Conservation (phyloP, 352 stramenopile genomes). For the Pythium aristosporum region DNA sequence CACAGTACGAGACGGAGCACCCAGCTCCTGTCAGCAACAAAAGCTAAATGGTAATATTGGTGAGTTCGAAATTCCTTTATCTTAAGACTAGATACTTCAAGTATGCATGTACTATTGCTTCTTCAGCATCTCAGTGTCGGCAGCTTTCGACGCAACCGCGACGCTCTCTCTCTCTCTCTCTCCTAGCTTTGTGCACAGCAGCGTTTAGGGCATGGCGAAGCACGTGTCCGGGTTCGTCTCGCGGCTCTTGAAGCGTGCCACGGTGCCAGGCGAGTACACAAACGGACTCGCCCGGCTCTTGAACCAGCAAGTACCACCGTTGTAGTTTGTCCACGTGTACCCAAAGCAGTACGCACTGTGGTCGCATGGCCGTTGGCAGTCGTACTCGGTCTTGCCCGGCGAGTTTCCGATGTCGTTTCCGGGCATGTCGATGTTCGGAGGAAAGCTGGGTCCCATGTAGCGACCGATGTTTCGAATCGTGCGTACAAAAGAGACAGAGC, state of each 20-base stretch:
- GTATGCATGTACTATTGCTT: no score
- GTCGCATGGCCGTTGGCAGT: background rate
- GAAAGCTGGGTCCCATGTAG: background rate
- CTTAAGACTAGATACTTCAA: no score
- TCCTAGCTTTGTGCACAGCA: no score
- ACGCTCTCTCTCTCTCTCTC: no score
- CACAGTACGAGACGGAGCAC: no score
- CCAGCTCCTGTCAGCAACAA: no score
- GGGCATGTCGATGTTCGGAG: slow-evolving; percentile 2
- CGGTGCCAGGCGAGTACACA: background rate
- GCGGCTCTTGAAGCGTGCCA: background rate
- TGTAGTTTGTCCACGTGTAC: slow-evolving; percentile 48
- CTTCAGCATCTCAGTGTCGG: no score
- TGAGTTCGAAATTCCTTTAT: no score
- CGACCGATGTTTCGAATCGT: background rate
- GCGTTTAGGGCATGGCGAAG: background rate
- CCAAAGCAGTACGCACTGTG: background rate
- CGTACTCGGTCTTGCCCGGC: background rate
- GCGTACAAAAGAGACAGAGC: slow-evolving; percentile 5
- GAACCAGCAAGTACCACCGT: slow-evolving; percentile 54
- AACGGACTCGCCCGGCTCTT: slow-evolving; percentile 32
- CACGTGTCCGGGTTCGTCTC: slow-evolving; percentile 5
- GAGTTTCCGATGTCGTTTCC: background rate
- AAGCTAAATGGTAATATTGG: no score
- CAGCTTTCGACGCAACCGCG: no score